phyloP scores from a whole-genome alignment of 805 yeast species.

The Cyberlindnera subsufficiens region DNA sequence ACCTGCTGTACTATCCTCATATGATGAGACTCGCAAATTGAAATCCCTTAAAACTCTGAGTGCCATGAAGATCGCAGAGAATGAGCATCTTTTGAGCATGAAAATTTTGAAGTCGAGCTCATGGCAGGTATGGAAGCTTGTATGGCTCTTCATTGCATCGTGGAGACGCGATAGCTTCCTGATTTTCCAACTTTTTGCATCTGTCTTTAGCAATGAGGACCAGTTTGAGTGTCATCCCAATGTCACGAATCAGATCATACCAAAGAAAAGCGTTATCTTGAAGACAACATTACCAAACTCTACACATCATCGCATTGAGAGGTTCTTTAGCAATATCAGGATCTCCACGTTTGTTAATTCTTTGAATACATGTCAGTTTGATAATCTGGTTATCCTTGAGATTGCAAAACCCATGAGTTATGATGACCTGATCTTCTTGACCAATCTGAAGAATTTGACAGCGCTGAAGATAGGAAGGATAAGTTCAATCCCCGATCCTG shows the following conservation, averaged over 20 bases:
- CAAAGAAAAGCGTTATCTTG: slow-evolving; percentile 8
- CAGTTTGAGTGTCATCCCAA: slow-evolving; percentile 14
- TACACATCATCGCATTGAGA: slow-evolving; percentile 29
- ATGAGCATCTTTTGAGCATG: slow-evolving; percentile 15
- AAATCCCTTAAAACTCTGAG: slow-evolving; percentile 21
- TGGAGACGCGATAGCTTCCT: slow-evolving; percentile 27
- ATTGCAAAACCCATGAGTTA: slow-evolving; percentile 11
- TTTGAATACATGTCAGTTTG: slow-evolving; percentile 11
- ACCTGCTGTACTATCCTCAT: slow-evolving; percentile 3
- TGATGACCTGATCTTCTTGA: slow-evolving; percentile 14
- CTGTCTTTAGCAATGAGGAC: slow-evolving; percentile 16
- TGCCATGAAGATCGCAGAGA: slow-evolving; percentile 23
- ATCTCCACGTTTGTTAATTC: slow-evolving; percentile 9
- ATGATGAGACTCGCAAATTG: slow-evolving; percentile 7
- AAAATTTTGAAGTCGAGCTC: slow-evolving; percentile 18
- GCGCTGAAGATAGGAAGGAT: slow-evolving; percentile 13
- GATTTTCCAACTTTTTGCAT: slow-evolving; percentile 25
- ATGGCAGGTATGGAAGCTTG: slow-evolving; percentile 26
- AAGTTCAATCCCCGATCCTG: slow-evolving; percentile 12
- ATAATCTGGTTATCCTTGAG: slow-evolving; percentile 15
- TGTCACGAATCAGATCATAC: slow-evolving; percentile 5
- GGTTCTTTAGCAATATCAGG: slow-evolving; percentile 24
- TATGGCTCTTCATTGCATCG: slow-evolving; percentile 27
- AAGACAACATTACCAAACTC: slow-evolving; percentile 19
- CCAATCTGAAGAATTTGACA: slow-evolving; percentile 15